Evolutionary conservation across 306 rosid genomes (phyloP).

Genomic region (Prunus fruticosa): DNA sequence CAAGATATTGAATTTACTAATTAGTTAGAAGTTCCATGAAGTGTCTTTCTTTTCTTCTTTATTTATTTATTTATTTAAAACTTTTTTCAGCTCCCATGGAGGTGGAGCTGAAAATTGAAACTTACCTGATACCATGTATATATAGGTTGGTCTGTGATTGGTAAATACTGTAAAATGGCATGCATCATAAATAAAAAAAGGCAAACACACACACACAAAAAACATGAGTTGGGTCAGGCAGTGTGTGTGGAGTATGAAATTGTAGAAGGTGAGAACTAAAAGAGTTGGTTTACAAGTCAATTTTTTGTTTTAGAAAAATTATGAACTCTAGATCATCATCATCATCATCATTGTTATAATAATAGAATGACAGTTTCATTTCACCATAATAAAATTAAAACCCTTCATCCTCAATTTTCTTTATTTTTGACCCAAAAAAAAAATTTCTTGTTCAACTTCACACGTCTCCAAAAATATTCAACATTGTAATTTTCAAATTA

Average conservation of each 20-base stretch:
- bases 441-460: not conserved
- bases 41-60: too few species aligned
- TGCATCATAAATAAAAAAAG: too few species aligned
- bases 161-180: too few species aligned
- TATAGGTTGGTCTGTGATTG: too few species aligned
- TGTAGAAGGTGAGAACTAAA: not conserved
- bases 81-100: too few species aligned
- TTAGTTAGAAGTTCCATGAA: not conserved
- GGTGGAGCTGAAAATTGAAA: too few species aligned
- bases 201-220: not conserved
- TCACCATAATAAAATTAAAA: slow-evolving; percentile 2
- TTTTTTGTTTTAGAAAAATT: not conserved
- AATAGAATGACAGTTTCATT: slow-evolving; percentile 7
- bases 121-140: too few species aligned
- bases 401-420: not conserved
- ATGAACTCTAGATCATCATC: not conserved
- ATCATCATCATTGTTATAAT: too few species aligned
- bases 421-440: not conserved
- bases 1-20: not conserved
- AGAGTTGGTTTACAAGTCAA: slow-evolving; percentile 1
- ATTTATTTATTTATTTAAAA: too few species aligned
- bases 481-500: not conserved
- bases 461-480: not conserved
- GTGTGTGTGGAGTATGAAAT: not conserved
- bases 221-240: not conserved